Conservation (phyloP, 2,329 filamentous ascomycete species). For the Neonectria sp. region DNA sequence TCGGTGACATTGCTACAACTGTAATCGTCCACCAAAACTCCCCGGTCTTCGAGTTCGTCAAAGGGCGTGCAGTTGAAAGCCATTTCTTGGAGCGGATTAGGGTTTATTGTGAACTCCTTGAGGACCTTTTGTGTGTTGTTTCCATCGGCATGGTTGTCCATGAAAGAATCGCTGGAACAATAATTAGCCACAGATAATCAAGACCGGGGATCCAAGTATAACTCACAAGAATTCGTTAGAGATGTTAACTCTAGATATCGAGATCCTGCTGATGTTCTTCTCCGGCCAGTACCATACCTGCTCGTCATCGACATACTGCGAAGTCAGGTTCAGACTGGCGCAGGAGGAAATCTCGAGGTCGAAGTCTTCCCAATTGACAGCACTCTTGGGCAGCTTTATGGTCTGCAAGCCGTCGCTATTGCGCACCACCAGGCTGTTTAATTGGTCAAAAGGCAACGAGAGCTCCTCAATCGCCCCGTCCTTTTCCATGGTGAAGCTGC, state of each 20-base stretch:
- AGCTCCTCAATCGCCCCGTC: slow-evolving; percentile 7
- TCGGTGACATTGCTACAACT: slow-evolving; percentile 19
- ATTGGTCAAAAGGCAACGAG: slow-evolving; percentile 28
- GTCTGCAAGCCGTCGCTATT: slow-evolving; percentile 15
- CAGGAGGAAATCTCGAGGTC: slow-evolving; percentile 12
- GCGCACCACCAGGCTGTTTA: slow-evolving; percentile 8
- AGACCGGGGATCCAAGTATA: background rate
- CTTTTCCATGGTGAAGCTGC: slow-evolving; percentile 3
- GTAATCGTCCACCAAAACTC: slow-evolving; percentile 25
- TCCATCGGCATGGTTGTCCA: slow-evolving; percentile 25
- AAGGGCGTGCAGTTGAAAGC: slow-evolving; percentile 37
- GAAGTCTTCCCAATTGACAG: slow-evolving; percentile 29
- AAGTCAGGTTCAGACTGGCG: slow-evolving; percentile 23
- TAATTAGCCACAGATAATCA: background rate
- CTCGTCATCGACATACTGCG: slow-evolving; percentile 30
- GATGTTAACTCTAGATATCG: slow-evolving; percentile 17
- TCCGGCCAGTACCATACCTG: slow-evolving; percentile 37
- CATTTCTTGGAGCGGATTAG: background rate
- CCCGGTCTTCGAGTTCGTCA: slow-evolving; percentile 22
- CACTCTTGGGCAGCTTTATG: slow-evolving; percentile 26
- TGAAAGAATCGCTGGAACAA: slow-evolving; percentile 26
- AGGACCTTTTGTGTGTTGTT: slow-evolving; percentile 28
- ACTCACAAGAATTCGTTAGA: slow-evolving; percentile 37
- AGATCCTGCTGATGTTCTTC: slow-evolving; percentile 25
- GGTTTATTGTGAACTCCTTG: slow-evolving; percentile 19